Percentiles rank a stretch among this genome's conserved stretches.
These are phyloP conservation scores for Diplodia intermedia DNA, from an alignment of 2,329 filamentous ascomycete genomes.

Conservation along the genomic window DNA sequence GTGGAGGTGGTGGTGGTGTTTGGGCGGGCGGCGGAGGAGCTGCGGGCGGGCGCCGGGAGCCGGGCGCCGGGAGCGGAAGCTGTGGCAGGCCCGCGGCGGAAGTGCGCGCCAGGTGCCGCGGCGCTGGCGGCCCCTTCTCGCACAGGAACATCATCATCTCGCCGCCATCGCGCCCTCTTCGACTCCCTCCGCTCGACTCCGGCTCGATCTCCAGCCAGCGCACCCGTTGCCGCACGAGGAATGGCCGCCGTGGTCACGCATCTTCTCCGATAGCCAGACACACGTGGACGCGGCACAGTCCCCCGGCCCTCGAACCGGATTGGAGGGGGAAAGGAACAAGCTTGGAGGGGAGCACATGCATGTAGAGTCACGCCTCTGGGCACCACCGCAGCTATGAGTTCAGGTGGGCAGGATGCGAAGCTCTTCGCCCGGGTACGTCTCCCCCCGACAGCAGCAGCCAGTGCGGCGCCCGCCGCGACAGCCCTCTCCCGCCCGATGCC, in stretches of 20 bases:
- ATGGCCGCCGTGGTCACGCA: constrained; percentile 26
- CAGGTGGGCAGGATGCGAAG: constrained; percentile 92
- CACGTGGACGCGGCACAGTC: constrained; percentile 23
- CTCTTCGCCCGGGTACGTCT: constrained; percentile 92
- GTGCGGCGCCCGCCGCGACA: constrained; percentile 34
- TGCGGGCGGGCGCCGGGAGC: constrained; percentile 4
- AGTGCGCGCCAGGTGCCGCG: constrained; percentile 5
- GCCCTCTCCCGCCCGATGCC: constrained; percentile 24
- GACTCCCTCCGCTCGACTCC: constrained; percentile 14
- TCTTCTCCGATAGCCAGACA: constrained; percentile 29
- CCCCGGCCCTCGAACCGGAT: constrained; percentile 23
- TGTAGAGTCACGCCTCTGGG: constrained; percentile 30
- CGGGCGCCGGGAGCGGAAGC: constrained; percentile 19
- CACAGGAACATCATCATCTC: constrained; percentile 29
- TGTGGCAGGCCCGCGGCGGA: constrained; percentile 7
- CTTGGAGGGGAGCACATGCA: constrained; percentile 33
- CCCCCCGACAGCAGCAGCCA: constrained; percentile 36
- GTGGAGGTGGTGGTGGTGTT: background rate
- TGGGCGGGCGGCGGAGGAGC: constrained; percentile 24
- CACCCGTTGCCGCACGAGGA: constrained; percentile 17
- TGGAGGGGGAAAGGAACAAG: constrained; percentile 32
- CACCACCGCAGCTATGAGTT: constrained; percentile 60
- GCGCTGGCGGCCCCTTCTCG: constrained; percentile 28
- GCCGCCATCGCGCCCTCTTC: constrained; percentile 9
- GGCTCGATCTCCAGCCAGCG: background rate